A percentile compares a stretch with the other conserved stretches of the same genome.
phyloP scores from a whole-genome alignment of 495 filamentous ascomycete species.

The Penicillium arizonense region DNA sequence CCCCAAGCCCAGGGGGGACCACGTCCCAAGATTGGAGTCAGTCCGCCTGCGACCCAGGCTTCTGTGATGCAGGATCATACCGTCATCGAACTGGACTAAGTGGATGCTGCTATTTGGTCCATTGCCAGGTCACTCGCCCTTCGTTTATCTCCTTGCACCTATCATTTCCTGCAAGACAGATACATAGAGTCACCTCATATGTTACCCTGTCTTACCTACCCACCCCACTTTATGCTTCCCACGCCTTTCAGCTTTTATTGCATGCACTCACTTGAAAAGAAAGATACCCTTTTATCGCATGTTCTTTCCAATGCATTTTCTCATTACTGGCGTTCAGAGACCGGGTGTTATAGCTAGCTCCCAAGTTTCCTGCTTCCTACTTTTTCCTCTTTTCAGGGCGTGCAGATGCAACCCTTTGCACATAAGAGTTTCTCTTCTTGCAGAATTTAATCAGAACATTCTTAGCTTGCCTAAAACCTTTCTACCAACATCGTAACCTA shows the following conservation, averaged over 20 bases:
- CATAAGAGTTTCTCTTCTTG: too few species aligned
- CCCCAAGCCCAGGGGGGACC: not conserved
- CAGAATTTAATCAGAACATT: too few species aligned
- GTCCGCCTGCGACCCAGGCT: not conserved
- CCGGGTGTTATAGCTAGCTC: not conserved
- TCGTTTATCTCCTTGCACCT: not conserved
- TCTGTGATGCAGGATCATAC: conserved; percentile 7
- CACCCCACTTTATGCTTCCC: not conserved
- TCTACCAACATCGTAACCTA: too few species aligned
- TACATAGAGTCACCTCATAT: too few species aligned
- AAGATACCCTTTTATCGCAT: conserved; percentile 15
- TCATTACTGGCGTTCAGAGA: conserved; percentile 1
- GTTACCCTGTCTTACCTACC: too few species aligned
- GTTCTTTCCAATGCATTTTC: not conserved
- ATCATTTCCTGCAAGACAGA: not conserved
- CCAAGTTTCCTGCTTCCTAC: not conserved
- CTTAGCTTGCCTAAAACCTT: too few species aligned
- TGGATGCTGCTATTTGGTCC: not conserved
- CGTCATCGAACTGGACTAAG: conserved; percentile 36
- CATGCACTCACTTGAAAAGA: conserved; percentile 6
- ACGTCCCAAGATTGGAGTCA: conserved; percentile 4
- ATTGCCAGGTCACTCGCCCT: not conserved
- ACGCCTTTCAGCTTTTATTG: not conserved
- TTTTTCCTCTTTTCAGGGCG: too few species aligned
- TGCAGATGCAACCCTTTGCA: too few species aligned